These are phyloP conservation scores for Stenogyne calaminthoides DNA, from an alignment of 305 asterid species.

Conservation along the genomic window DNA sequence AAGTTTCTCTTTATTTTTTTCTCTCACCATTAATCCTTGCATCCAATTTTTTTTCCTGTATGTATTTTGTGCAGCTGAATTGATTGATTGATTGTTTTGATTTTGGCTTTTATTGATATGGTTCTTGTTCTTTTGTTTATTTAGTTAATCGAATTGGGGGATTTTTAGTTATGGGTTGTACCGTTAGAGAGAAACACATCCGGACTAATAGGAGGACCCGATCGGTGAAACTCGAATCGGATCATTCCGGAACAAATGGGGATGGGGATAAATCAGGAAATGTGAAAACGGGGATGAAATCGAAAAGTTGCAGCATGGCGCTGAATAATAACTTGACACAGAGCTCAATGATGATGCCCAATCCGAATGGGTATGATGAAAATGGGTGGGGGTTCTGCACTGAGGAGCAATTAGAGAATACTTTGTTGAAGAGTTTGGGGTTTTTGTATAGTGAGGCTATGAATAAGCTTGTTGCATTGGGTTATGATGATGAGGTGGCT, in stretches of 20 bases:
- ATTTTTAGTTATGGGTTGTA: constrained; percentile 56
- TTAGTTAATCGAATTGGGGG: constrained; percentile 25
- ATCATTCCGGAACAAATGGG: constrained; percentile 43
- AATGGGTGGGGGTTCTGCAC: constrained; percentile 82
- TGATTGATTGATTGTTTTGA: background rate
- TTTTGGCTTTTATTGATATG: constrained; percentile 24
- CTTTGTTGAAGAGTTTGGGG: constrained; percentile 60
- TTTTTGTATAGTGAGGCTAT: constrained; percentile 60
- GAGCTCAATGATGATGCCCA: constrained; percentile 28
- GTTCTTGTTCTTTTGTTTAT: constrained; percentile 28
- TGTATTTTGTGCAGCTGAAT: constrained; percentile 21
- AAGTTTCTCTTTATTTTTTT: constrained; percentile 28
- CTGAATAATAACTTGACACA: constrained; percentile 41
- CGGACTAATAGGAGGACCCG: constrained; percentile 71
- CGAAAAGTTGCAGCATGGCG: constrained; percentile 45
- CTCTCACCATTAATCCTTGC: background rate
- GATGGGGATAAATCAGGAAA: constrained; percentile 34
- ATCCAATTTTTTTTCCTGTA: background rate
- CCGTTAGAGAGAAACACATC: constrained; percentile 66
- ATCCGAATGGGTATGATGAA: constrained; percentile 48
- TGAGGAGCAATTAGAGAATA: constrained; percentile 79
- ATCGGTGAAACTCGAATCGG: constrained; percentile 64
- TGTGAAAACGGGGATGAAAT: constrained; percentile 26
- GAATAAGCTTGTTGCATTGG: constrained; percentile 54
- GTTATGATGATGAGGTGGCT: constrained; percentile 66